Evolutionary conservation across 2,329 filamentous ascomycete species (phyloP).

Genomic region (Colletotrichum limetticola): DNA sequence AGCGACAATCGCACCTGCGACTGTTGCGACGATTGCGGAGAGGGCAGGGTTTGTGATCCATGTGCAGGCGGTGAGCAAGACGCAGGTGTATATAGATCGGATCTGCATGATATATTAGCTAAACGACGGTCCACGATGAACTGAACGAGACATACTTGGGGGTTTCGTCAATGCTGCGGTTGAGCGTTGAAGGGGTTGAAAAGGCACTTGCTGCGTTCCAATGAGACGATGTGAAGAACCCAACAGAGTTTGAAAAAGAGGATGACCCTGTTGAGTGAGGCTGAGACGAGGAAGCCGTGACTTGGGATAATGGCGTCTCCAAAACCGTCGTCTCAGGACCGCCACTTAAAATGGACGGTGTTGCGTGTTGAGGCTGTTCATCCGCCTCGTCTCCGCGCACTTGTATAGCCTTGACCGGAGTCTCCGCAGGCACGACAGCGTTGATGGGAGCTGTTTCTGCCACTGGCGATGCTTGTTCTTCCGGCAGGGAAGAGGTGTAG

Average conservation of each 20-base stretch:
- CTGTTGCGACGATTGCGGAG: constrained; percentile 43
- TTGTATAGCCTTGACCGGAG: constrained; percentile 2
- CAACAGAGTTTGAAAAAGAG: constrained; percentile 56
- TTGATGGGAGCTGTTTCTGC: not conserved
- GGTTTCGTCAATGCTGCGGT: constrained; percentile 53
- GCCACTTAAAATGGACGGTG: not conserved
- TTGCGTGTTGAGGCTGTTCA: constrained; percentile 7
- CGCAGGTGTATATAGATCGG: constrained; percentile 56
- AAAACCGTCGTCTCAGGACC: not conserved
- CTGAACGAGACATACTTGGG: constrained; percentile 51
- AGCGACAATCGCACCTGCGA: constrained; percentile 81
- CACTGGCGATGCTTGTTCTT: constrained; percentile 14
- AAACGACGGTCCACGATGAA: not conserved
- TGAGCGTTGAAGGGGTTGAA: constrained; percentile 57
- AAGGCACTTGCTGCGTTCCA: constrained; percentile 66
- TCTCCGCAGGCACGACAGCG: constrained; percentile 2
- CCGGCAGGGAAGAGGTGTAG: constrained; percentile 41
- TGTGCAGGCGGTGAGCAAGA: constrained; percentile 55
- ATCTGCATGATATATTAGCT: constrained; percentile 44
- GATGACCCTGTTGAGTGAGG: constrained; percentile 43
- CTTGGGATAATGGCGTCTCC: constrained; percentile 24
- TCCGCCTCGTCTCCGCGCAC: not conserved
- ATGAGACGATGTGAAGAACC: constrained; percentile 63
- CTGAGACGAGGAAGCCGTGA: constrained; percentile 12
- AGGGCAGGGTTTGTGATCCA: constrained; percentile 43